Evolutionary conservation across 2,329 filamentous ascomycete genomes (phyloP).

Genomic region (Amauroascus verrucosus): DNA sequence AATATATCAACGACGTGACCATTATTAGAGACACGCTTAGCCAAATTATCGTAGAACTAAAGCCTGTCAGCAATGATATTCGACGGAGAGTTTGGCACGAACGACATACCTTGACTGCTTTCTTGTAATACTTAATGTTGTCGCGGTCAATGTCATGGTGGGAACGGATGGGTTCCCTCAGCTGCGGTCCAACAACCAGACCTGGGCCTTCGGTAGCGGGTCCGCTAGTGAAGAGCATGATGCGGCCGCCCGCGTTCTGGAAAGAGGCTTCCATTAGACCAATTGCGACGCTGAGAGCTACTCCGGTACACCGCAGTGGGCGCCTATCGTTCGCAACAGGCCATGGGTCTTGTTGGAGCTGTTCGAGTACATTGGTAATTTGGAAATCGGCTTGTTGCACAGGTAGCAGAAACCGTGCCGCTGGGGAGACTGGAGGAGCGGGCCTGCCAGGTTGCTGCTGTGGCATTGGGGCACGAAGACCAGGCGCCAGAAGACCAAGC

Average conservation of each 20-base stretch:
- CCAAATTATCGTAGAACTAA: constrained; percentile 86
- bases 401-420: constrained; percentile 81
- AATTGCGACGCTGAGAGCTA: constrained; percentile 90
- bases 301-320: constrained; percentile 82
- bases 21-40: constrained; percentile 90
- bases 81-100: neutral
- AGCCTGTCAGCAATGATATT: constrained; percentile 19
- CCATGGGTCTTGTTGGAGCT: constrained; percentile 95
- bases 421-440: constrained; percentile 64
- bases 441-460: constrained; percentile 66
- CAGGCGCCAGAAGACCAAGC: constrained; percentile 69
- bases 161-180: constrained; percentile 91
- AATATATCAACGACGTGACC: constrained; percentile 97
- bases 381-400: constrained; percentile 96
- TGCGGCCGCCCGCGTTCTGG: constrained; percentile 84
- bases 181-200: constrained; percentile 89
- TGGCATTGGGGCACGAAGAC: constrained; percentile 61
- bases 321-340: constrained; percentile 89
- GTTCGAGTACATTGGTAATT: constrained; percentile 88
- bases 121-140: constrained; percentile 99
- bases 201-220: constrained; percentile 92
- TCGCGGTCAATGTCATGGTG: constrained; percentile 98
- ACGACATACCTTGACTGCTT: constrained; percentile 70
- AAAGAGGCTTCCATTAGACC: constrained; percentile 89
- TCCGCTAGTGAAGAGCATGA: constrained; percentile 95